These are phyloP conservation scores for Fallopia convolvulus DNA, from an alignment of 148 eudicot genomes.

Conservation along the genomic window DNA sequence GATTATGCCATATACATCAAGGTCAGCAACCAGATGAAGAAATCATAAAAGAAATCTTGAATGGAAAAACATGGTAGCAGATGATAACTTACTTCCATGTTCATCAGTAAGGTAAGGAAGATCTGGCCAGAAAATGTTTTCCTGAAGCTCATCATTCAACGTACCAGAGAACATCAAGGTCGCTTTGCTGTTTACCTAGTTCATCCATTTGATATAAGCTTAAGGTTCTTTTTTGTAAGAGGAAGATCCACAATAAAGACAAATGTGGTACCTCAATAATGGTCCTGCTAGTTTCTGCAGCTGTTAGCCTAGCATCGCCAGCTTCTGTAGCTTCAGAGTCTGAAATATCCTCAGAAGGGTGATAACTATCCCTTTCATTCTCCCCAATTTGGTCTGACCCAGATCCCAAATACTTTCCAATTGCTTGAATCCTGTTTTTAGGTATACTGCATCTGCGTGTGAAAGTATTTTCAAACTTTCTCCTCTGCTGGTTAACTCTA, in stretches of 20 bases:
- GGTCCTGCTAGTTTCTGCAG: constrained; percentile 79
- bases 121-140: constrained; percentile 93
- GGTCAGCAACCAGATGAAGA: constrained; percentile 13
- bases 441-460: constrained; percentile 27
- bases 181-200: constrained; percentile 77
- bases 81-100: constrained; percentile 78
- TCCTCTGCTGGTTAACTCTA: constrained; percentile 34
- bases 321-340: constrained; percentile 37
- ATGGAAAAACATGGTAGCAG: background rate
- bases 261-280: constrained; percentile 62
- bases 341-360: constrained; percentile 80
- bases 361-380: constrained; percentile 58
- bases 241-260: background rate
- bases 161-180: constrained; percentile 78
- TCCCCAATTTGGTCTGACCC: constrained; percentile 50
- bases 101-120: constrained; percentile 86
- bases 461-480: constrained; percentile 22
- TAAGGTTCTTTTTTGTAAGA: background rate
- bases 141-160: constrained; percentile 58
- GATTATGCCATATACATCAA: constrained; percentile 28
- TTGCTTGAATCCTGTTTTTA: constrained; percentile 43
- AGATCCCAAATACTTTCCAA: constrained; percentile 46
- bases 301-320: constrained; percentile 56
- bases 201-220: background rate
- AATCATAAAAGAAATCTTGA: constrained; percentile 8